Conservation (phyloP, 2,329 filamentous ascomycete species). For the Aspergillus terreus region DNA sequence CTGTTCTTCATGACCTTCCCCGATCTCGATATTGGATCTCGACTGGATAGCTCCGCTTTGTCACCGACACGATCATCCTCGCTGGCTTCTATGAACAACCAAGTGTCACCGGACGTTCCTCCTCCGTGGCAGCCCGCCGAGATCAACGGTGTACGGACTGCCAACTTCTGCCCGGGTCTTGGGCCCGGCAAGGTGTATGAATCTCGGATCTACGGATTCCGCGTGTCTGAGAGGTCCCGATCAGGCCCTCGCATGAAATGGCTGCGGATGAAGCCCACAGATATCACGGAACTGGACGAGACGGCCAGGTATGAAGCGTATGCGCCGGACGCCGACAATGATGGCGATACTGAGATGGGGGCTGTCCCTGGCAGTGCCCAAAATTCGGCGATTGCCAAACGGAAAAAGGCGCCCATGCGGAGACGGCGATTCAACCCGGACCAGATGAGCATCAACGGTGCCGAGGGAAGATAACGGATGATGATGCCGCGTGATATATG, state of each 20-base stretch:
- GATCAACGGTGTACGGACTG: conserved; percentile 82
- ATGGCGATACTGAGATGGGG: conserved; percentile 39
- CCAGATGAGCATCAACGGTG: conserved; percentile 33
- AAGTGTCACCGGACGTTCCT: conserved; percentile 26
- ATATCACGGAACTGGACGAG: conserved; percentile 83
- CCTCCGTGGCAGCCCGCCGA: conserved; percentile 47
- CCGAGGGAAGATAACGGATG: conserved; percentile 15
- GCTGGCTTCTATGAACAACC: conserved; percentile 27
- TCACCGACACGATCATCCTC: conserved; percentile 25
- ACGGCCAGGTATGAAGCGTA: conserved; percentile 36
- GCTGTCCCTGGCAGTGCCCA: conserved; percentile 23
- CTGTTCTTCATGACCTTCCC: conserved; percentile 99
- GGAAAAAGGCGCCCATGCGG: conserved; percentile 43
- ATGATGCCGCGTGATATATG: not conserved
- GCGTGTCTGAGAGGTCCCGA: conserved; percentile 83
- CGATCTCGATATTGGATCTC: conserved; percentile 78
- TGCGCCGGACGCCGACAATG: conserved; percentile 27
- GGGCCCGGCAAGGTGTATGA: conserved; percentile 84
- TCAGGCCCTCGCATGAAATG: conserved; percentile 96
- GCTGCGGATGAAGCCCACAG: conserved; percentile 77
- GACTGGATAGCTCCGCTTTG: conserved; percentile 50
- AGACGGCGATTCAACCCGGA: conserved; percentile 34
- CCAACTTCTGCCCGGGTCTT: conserved; percentile 84
- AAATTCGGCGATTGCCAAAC: conserved; percentile 37
- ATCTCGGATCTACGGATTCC: conserved; percentile 93